Percentiles rank a stretch among this genome's conserved stretches.
Evolutionary conservation across 1,139 yeast genomes (phyloP).

Genomic region (Starmera stellimalicola): DNA sequence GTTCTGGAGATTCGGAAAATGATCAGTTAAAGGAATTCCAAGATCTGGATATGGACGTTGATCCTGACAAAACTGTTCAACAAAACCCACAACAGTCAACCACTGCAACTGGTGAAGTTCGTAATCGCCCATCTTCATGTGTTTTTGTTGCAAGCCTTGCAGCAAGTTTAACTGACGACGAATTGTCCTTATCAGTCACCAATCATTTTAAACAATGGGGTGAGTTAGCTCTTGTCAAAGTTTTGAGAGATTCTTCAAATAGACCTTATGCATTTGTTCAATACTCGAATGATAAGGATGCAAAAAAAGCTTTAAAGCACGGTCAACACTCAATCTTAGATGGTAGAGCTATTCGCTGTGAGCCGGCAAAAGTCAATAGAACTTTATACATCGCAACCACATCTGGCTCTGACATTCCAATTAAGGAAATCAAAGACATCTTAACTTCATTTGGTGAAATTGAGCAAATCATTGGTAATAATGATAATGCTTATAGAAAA

Average conservation of each 20-base stretch:
- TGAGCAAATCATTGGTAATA: slow-evolving; percentile 54
- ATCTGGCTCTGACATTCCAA: slow-evolving; percentile 19
- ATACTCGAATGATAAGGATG: slow-evolving; percentile 62
- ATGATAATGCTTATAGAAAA: slow-evolving; percentile 27
- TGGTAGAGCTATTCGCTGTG: slow-evolving; percentile 77
- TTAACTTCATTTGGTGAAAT: slow-evolving; percentile 59
- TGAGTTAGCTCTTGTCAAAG: slow-evolving; percentile 63
- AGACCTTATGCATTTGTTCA: slow-evolving; percentile 95
- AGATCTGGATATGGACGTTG: slow-evolving; percentile 1
- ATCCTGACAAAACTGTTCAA: slow-evolving; percentile 2
- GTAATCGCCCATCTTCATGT: slow-evolving; percentile 69
- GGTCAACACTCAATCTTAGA: slow-evolving; percentile 66
- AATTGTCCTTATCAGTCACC: slow-evolving; percentile 57
- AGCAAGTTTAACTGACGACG: slow-evolving; percentile 56
- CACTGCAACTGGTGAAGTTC: slow-evolving; percentile 12
- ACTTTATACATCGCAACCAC: slow-evolving; percentile 51
- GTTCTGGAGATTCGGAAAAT: slow-evolving; percentile 7
- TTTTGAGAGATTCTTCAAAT: slow-evolving; percentile 69
- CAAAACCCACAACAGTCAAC: slow-evolving; percentile 3
- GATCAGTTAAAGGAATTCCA: slow-evolving; percentile 9
- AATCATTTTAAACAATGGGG: slow-evolving; percentile 61
- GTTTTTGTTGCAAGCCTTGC: slow-evolving; percentile 77
- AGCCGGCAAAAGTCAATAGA: slow-evolving; percentile 83
- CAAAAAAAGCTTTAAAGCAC: slow-evolving; percentile 52
- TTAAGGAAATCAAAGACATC: slow-evolving; percentile 26